phyloP scores from a whole-genome alignment of 331 rosid genomes.

The Rhamnella rubrinervis region DNA sequence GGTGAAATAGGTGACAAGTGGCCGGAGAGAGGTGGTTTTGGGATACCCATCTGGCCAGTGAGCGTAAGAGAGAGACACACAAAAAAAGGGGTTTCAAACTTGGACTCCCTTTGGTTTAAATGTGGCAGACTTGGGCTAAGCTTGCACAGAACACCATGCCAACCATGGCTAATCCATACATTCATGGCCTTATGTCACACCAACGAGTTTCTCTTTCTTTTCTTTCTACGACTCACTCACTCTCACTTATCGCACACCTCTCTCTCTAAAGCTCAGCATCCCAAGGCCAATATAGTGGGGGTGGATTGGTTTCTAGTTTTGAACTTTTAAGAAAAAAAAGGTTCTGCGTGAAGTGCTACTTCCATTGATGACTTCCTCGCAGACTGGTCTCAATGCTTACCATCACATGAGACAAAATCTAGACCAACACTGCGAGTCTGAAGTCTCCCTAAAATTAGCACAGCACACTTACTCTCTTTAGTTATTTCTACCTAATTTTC shows the following conservation, averaged over 20 bases:
- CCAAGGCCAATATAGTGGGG: slow-evolving; percentile 3
- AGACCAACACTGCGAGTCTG: not conserved
- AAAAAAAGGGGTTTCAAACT: not conserved
- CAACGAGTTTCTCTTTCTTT: not conserved
- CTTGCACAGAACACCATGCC: slow-evolving; percentile 24
- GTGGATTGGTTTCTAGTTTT: not conserved
- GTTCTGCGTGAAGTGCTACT: not conserved
- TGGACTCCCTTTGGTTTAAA: slow-evolving; percentile 15
- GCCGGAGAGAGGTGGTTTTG: slow-evolving; percentile 40
- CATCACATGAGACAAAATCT: too few species aligned
- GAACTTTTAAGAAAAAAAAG: not conserved
- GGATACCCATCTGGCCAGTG: slow-evolving; percentile 33
- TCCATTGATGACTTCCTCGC: slow-evolving; percentile 5
- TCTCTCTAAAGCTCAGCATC: slow-evolving; percentile 7
- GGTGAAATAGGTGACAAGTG: slow-evolving; percentile 39
- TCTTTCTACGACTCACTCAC: not conserved
- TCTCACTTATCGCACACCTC: not conserved
- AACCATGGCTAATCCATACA: not conserved
- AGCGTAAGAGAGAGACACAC: not conserved
- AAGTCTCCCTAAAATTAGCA: not conserved
- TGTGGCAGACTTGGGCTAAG: slow-evolving; percentile 20
- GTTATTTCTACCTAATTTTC: too few species aligned
- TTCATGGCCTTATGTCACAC: slow-evolving; percentile 9
- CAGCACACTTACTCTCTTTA: not conserved
- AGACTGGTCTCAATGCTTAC: too few species aligned